These are phyloP conservation scores for Pholiota adiposa DNA, from an alignment of 1,284 basidiomycete genomes.

Conservation along the genomic window DNA sequence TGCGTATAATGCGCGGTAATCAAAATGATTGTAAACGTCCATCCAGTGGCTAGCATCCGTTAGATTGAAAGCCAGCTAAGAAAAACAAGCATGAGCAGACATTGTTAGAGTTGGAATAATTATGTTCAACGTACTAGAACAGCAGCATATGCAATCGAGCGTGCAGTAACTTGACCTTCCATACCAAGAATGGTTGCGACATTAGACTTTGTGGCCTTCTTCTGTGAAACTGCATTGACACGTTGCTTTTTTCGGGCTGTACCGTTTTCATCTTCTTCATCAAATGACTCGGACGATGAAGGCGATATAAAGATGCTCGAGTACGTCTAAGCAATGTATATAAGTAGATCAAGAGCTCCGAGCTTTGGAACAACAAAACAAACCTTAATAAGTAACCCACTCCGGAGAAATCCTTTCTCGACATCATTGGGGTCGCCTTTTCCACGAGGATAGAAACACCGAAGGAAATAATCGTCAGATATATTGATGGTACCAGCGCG, in stretches of 20 bases:
- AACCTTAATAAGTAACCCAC: conserved; percentile 23
- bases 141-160: conserved; percentile 32
- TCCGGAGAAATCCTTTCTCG: conserved; percentile 15
- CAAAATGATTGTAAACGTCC: conserved; percentile 24
- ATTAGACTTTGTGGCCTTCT: conserved; percentile 14
- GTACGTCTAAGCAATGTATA: conserved; percentile 16
- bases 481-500: not conserved
- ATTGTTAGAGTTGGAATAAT: not conserved
- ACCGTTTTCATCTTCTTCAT: conserved; percentile 16
- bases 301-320: conserved; percentile 32
- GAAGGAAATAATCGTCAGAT: conserved; percentile 9
- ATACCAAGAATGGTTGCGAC: conserved; percentile 19
- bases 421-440: conserved; percentile 8
- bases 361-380: not conserved
- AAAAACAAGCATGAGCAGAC: not conserved
- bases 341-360: not conserved
- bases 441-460: conserved; percentile 20
- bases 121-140: conserved; percentile 18
- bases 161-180: conserved; percentile 24
- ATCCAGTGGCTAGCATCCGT: conserved; percentile 25
- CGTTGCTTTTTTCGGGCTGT: conserved; percentile 14
- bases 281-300: conserved; percentile 18
- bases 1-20: conserved; percentile 26
- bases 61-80: conserved; percentile 28
- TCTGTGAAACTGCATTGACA: too few relatives aligned